Conservation (phyloP, 2,329 filamentous ascomycete genomes). For the Lachnellula arida region DNA sequence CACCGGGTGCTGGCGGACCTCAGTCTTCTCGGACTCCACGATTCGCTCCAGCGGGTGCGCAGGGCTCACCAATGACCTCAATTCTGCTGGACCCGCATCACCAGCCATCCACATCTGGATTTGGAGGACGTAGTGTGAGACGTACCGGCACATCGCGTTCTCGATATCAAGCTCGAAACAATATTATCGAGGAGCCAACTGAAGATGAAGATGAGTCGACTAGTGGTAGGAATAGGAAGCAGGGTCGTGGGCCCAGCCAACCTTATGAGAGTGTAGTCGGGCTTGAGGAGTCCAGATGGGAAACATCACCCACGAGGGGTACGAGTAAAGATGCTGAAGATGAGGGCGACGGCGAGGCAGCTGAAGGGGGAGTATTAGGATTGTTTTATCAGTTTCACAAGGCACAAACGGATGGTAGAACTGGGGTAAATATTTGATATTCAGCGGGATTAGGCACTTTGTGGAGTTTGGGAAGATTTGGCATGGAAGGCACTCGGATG, state of each 20-base stretch:
- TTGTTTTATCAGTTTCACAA: constrained; percentile 64
- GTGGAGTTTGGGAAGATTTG: constrained; percentile 2
- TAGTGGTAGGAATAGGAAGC: constrained; percentile 12
- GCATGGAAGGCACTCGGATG: neutral
- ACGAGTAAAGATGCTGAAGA: constrained; percentile 34
- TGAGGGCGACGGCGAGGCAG: constrained; percentile 42
- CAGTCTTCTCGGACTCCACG: constrained; percentile 39
- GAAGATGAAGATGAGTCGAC: constrained; percentile 42
- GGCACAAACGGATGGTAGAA: constrained; percentile 48
- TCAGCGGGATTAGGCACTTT: neutral
- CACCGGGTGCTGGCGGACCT: constrained; percentile 28
- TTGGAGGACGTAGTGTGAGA: constrained; percentile 43
- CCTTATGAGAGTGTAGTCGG: constrained; percentile 27
- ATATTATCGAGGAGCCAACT: constrained; percentile 51
- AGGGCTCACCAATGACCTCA: constrained; percentile 58
- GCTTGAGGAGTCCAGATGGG: constrained; percentile 41
- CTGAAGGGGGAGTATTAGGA: constrained; percentile 55
- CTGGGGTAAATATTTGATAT: constrained; percentile 33
- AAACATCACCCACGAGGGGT: constrained; percentile 34
- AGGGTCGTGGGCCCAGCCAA: constrained; percentile 25
- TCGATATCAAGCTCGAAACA: constrained; percentile 43
- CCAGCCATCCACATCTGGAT: constrained; percentile 53
- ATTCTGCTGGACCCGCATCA: constrained; percentile 72
- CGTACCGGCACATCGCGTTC: constrained; percentile 36
- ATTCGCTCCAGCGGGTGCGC: constrained; percentile 35